Evolutionary conservation across 192 early-diverging fungal genomes (phyloP), one percentile per base, ranked within the genome.

Genomic region (Umbelopsis ramanniana): DNA sequence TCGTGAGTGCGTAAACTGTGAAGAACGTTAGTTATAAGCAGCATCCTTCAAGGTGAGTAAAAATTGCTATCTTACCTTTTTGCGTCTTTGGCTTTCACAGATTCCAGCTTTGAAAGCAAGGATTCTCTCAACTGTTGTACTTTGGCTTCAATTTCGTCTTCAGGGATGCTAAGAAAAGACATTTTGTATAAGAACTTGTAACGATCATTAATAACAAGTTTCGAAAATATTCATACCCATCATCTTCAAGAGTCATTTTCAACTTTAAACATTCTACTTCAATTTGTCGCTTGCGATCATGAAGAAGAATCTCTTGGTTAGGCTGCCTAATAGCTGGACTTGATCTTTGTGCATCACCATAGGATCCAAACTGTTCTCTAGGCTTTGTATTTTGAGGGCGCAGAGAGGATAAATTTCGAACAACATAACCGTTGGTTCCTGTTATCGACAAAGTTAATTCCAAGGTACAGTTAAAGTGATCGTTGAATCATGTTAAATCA

Each of bases 401-500:
- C 40, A 98, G 79, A 26, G 83, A 76, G 14, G 96, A 94, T 57
- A 92, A 80, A 82, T 96, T 99, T 37, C 93, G 91, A 48, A 95
- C 93, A 8, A 99, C 93, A 79, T 96, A 96, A 66, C 97, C 97
- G 76, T 98, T 99, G 9, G 97, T 99, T 43, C 97, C 76, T 78
- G 40, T 43, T 43, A 43, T 11, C 3, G 8, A 6, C 40, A 43
- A 43, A 1, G 40, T 43, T 43, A 43, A 5, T 43, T 43, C 6
- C 40, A 43, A 11, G 11, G 0, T 43, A 43, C 6, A 6, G 40
- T 11, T 43, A 43, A 12, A 43, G n/a, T 6, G 6, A 43, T 5
- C 40, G 6, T 43, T 43, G 8, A 43, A 43, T 43, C 40, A 43
- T 11, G 2, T 43, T 43, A 1, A 6, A 43, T 43, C 40, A 6